Conservation (phyloP, 495 filamentous ascomycete genomes). For the Penicillium argentinense region DNA sequence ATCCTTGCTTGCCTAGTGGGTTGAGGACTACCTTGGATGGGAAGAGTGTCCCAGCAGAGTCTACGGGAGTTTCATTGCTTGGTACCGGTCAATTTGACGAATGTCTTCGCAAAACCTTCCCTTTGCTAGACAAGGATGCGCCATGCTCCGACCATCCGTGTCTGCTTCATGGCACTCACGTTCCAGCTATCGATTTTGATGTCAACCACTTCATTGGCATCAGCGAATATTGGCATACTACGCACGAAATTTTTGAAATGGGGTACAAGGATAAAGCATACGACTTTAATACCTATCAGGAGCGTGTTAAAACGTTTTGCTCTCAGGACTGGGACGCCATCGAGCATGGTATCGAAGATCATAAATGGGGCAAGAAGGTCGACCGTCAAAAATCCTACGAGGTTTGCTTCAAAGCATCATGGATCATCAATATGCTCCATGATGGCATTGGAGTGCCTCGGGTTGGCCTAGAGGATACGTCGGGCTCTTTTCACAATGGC, state of each 20-base stretch:
- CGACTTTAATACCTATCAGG: constrained; percentile 88
- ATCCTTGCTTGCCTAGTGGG: constrained; percentile 86
- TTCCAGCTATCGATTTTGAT: constrained; percentile 94
- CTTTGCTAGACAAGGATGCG: constrained; percentile 85
- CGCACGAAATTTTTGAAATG: constrained; percentile 87
- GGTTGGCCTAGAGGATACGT: constrained; percentile 71
- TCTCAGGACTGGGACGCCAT: constrained; percentile 78
- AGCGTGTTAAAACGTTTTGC: constrained; percentile 82
- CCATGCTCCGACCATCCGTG: constrained; percentile 84
- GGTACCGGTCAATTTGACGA: constrained; percentile 87
- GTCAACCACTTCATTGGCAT: constrained; percentile 98
- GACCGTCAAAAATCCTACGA: constrained; percentile 72
- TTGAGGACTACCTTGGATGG: constrained; percentile 65
- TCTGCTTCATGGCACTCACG: constrained; percentile 83
- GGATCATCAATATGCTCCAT: constrained; percentile 95
- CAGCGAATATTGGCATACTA: constrained; percentile 99
- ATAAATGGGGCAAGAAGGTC: constrained; percentile 77
- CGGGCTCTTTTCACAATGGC: constrained; percentile 57
- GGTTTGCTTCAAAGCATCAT: constrained; percentile 96
- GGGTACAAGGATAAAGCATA: constrained; percentile 80
- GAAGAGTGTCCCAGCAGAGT: constrained; percentile 34
- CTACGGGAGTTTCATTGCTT: constrained; percentile 54
- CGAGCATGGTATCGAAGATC: constrained; percentile 55
- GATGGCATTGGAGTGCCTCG: constrained; percentile 93
- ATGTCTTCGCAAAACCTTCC: constrained; percentile 78